These are phyloP conservation scores for Cyclotella cryptica DNA, from an alignment of 108 stramenopile genomes.

Conservation along the genomic window DNA sequence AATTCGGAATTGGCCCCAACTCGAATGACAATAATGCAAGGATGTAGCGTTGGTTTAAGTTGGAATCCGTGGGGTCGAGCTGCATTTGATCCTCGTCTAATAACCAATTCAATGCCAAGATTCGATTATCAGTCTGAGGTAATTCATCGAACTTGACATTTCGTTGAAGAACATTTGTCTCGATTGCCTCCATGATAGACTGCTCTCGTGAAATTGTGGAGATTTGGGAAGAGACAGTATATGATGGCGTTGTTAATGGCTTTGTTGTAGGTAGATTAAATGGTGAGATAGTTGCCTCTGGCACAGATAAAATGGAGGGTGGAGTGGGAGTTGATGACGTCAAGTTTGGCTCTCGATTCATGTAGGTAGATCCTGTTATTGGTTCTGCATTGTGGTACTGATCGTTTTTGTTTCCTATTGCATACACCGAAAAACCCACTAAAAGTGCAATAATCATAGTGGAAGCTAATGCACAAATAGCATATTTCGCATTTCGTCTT, in stretches of 20 bases:
- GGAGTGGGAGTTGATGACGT: too few relatives aligned
- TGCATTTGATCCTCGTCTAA: background rate
- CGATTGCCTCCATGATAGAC: background rate
- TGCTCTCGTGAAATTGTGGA: background rate
- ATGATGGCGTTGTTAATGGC: background rate
- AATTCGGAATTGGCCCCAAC: background rate
- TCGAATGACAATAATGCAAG: background rate
- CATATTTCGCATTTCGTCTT: too few relatives aligned
- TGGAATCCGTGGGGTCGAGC: background rate
- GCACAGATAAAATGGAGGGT: too few relatives aligned
- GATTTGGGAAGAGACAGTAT: background rate
- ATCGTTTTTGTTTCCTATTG: too few relatives aligned
- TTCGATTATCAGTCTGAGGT: background rate
- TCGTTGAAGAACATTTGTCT: slow-evolving; percentile 1
- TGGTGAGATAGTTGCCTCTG: too few relatives aligned
- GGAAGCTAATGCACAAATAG: too few relatives aligned
- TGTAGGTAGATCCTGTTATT: too few relatives aligned
- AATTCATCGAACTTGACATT: background rate
- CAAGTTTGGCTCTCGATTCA: too few relatives aligned
- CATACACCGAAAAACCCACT: too few relatives aligned
- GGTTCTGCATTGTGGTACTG: too few relatives aligned
- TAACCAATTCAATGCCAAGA: slow-evolving; percentile 11
- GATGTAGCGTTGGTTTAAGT: slow-evolving; percentile 8
- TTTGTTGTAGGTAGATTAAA: background rate
- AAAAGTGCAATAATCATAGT: too few relatives aligned